Conservation (phyloP, 2,329 filamentous ascomycete genomes). For the Bipolaris sorokiniana region DNA sequence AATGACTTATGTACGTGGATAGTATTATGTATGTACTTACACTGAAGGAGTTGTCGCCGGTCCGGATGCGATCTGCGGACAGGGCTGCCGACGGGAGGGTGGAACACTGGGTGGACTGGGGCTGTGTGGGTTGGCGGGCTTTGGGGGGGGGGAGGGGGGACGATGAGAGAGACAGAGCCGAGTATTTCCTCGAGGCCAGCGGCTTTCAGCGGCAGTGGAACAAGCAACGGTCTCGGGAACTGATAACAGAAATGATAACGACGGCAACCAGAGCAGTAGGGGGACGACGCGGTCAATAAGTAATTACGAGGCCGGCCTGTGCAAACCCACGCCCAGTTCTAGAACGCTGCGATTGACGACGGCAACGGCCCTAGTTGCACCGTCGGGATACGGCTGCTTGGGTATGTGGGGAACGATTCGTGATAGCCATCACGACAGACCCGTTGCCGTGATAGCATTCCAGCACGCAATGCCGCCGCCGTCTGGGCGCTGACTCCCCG, state of each 20-base stretch:
- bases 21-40: slow-evolving; percentile 31
- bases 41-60: slow-evolving; percentile 22
- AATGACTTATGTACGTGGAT: neutral
- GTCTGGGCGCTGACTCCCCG: slow-evolving; percentile 22
- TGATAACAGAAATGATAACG: slow-evolving; percentile 14
- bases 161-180: slow-evolving; percentile 32
- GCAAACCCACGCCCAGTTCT: slow-evolving; percentile 28
- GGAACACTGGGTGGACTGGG: slow-evolving; percentile 32
- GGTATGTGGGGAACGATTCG: slow-evolving; percentile 36
- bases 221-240: slow-evolving; percentile 19
- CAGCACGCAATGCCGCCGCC: slow-evolving; percentile 44
- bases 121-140: neutral
- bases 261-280: slow-evolving; percentile 3
- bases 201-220: slow-evolving; percentile 39
- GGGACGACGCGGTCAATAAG: slow-evolving; percentile 31
- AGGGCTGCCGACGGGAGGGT: slow-evolving; percentile 19
- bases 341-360: slow-evolving; percentile 35
- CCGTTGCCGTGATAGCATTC: slow-evolving; percentile 30
- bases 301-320: slow-evolving; percentile 26
- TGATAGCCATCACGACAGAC: slow-evolving; percentile 37
- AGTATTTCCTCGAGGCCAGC: slow-evolving; percentile 36
- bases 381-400: slow-evolving; percentile 28
- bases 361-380: slow-evolving; percentile 26
- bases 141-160: neutral
- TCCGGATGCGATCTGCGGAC: slow-evolving; percentile 20